These are phyloP conservation scores for Vitis hybrid DNA, from an alignment of 177 flowering plant genomes.

Conservation along the genomic window DNA sequence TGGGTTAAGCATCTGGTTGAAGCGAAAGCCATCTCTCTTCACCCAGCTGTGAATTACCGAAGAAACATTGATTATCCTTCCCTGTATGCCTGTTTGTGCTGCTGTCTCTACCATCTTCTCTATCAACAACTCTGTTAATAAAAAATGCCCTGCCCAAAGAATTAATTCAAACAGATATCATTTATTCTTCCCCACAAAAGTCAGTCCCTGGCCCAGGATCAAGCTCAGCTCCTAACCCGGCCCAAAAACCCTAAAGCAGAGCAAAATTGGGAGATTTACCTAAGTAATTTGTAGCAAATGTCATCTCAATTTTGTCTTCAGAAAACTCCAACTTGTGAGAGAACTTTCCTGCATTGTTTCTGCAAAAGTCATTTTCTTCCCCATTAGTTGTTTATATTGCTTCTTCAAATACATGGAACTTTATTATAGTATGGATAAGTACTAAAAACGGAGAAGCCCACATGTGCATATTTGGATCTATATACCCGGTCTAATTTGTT, in stretches of 20 bases:
- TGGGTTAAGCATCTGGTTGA: constrained; percentile 63
- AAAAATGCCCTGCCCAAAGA: constrained; percentile 72
- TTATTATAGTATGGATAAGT: too few relatives aligned
- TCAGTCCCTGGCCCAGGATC: too few relatives aligned
- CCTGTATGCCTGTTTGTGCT: constrained; percentile 64
- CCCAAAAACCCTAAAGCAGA: neutral
- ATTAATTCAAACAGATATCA: neutral
- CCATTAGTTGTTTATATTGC: neutral
- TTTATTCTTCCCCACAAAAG: too few relatives aligned
- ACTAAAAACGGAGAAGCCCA: too few relatives aligned
- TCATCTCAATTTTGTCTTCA: constrained; percentile 94
- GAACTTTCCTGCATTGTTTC: constrained; percentile 94
- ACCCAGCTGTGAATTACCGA: constrained; percentile 93
- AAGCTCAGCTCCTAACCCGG: too few relatives aligned
- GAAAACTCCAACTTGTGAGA: constrained; percentile 81
- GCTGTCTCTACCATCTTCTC: constrained; percentile 93
- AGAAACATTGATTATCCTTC: constrained; percentile 89
- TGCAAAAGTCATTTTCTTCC: constrained; percentile 27
- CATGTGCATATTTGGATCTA: too few relatives aligned
- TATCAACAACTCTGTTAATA: constrained; percentile 69
- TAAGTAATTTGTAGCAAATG: constrained; percentile 93
- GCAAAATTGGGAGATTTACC: constrained; percentile 38
- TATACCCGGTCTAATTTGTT: too few relatives aligned
- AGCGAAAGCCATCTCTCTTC: constrained; percentile 57
- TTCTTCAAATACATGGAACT: neutral